Evolutionary conservation across 2,329 filamentous ascomycete species (phyloP).

Genomic region (Trichoderma pleuroti): DNA sequence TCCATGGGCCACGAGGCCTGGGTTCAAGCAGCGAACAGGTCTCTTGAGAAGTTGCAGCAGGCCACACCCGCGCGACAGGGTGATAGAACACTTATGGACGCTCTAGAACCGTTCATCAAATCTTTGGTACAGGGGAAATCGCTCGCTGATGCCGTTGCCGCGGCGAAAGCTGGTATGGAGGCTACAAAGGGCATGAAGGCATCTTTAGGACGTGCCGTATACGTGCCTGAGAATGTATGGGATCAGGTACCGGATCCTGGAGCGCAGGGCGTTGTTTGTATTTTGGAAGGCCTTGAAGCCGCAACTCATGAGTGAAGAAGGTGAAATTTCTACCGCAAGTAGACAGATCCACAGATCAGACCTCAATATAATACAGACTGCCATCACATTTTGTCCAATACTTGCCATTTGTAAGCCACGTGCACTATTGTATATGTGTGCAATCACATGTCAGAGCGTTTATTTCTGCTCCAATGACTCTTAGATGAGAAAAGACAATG

Average conservation of each 20-base stretch:
- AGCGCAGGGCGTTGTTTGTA: neutral
- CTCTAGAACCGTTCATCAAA: neutral
- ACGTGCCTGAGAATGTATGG: neutral
- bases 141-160: neutral
- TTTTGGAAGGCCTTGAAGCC: neutral
- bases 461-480: neutral
- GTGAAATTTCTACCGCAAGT: neutral
- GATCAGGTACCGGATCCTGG: neutral
- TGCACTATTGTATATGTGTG: neutral
- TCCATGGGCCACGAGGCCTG: neutral
- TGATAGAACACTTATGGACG: neutral
- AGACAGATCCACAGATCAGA: neutral
- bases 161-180: neutral
- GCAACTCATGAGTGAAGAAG: neutral
- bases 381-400: neutral
- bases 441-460: neutral
- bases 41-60: neutral
- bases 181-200: neutral
- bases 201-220: neutral
- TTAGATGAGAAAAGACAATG: neutral
- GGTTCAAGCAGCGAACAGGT: neutral
- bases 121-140: neutral
- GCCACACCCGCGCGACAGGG: neutral
- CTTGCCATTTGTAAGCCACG: neutral
- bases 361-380: neutral